Conservation (phyloP, 2,329 filamentous ascomycete genomes). For the Colletotrichum orbiculare region DNA sequence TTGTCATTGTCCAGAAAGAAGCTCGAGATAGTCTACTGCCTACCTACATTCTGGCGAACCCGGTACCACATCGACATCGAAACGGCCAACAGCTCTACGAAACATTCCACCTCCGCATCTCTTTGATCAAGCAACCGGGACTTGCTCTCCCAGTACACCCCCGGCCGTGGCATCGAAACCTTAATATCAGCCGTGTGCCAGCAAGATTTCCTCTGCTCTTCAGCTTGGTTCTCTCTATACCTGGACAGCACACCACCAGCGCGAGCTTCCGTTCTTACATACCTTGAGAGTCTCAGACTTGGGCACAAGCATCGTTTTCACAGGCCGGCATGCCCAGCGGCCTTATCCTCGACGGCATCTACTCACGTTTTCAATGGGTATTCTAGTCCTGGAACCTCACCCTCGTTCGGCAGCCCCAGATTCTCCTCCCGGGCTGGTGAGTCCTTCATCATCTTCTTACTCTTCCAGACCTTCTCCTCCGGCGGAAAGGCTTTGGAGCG, state of each 20-base stretch:
- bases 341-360: slow-evolving; percentile 12
- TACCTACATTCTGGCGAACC: too few species aligned
- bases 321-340: slow-evolving; percentile 24
- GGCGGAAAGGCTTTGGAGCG: slow-evolving; percentile 58
- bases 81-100: too few species aligned
- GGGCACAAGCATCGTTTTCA: not conserved
- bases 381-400: slow-evolving; percentile 62
- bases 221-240: not conserved
- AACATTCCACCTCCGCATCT: not conserved
- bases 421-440: slow-evolving; percentile 66
- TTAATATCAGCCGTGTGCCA: slow-evolving; percentile 26
- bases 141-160: slow-evolving; percentile 22
- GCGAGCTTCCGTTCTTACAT: not conserved
- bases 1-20: too few species aligned
- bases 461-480: slow-evolving; percentile 55
- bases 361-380: slow-evolving; percentile 62
- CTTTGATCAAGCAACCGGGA: slow-evolving; percentile 8
- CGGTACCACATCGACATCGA: too few species aligned
- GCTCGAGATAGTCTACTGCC: too few species aligned
- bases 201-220: slow-evolving; percentile 5
- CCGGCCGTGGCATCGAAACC: slow-evolving; percentile 24
- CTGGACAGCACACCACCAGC: not conserved
- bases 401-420: slow-evolving; percentile 62
- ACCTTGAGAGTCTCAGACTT: not conserved
- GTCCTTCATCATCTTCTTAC: slow-evolving; percentile 61